phyloP scores from a whole-genome alignment of 2,329 filamentous ascomycete genomes.

The Alternaria triticimaculans region DNA sequence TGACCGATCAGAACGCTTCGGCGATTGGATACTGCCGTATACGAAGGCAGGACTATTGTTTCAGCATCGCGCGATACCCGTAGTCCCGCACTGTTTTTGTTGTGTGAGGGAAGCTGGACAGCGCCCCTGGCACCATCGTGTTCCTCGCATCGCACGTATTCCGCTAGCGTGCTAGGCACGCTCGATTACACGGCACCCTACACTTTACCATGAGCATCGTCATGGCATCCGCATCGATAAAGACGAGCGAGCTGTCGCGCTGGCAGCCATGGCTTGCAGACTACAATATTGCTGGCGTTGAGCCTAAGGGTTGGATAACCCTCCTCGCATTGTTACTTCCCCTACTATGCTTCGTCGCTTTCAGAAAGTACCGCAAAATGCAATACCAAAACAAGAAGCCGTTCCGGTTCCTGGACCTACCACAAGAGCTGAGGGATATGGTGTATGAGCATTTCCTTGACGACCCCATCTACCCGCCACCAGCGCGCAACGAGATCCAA shows the following conservation, averaged over 20 bases:
- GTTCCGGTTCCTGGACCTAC: slow-evolving; percentile 40
- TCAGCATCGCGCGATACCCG: not conserved
- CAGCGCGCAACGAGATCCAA: slow-evolving; percentile 14
- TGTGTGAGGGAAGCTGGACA: not conserved
- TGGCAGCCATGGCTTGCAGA: not conserved
- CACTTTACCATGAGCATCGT: not conserved
- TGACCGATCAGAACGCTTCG: not conserved
- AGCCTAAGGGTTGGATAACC: not conserved
- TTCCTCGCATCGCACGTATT: slow-evolving; percentile 1
- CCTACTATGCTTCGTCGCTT: slow-evolving; percentile 13
- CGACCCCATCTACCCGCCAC: slow-evolving; percentile 38
- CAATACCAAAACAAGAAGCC: slow-evolving; percentile 23
- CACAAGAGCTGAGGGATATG: slow-evolving; percentile 43
- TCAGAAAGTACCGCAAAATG: slow-evolving; percentile 27
- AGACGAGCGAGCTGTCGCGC: not conserved
- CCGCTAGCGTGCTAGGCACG: not conserved
- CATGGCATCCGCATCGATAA: not conserved
- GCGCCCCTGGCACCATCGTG: not conserved
- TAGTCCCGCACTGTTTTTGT: not conserved
- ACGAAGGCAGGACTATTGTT: not conserved
- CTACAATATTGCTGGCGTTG: not conserved
- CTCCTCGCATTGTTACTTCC: slow-evolving; percentile 19
- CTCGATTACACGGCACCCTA: not conserved
- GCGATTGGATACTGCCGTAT: not conserved
- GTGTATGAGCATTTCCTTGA: slow-evolving; percentile 42